Conservation (phyloP, 2,329 filamentous ascomycete genomes). For the Colletotrichum musicola region DNA sequence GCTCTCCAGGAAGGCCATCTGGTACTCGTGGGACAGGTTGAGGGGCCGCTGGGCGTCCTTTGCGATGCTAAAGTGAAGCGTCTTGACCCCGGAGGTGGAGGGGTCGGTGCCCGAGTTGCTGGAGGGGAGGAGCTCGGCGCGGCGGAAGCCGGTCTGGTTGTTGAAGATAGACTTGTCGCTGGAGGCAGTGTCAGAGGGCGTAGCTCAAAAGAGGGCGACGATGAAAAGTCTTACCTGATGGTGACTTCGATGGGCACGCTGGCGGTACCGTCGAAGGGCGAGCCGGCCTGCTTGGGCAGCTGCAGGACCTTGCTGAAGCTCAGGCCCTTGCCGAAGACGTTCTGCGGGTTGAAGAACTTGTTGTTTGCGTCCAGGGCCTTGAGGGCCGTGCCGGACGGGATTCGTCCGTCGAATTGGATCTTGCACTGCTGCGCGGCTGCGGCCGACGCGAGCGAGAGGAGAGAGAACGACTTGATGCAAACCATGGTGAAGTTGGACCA, state of each 20-base stretch:
- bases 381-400: constrained; percentile 53
- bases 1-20: constrained; percentile 65
- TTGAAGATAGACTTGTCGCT: constrained; percentile 72
- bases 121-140: constrained; percentile 67
- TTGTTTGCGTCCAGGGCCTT: constrained; percentile 58
- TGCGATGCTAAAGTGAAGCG: constrained; percentile 71
- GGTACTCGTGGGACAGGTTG: constrained; percentile 72
- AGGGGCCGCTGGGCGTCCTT: constrained; percentile 64
- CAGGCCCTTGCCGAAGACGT: constrained; percentile 65
- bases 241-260: constrained; percentile 64
- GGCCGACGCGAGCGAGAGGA: constrained; percentile 21
- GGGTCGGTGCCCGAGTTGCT: constrained; percentile 63
- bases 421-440: constrained; percentile 43
- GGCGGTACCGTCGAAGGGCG: constrained; percentile 57
- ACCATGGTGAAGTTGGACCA: constrained; percentile 33
- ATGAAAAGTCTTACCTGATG: constrained; percentile 47
- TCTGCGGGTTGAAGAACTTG: constrained; percentile 62
- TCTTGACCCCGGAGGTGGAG: constrained; percentile 67
- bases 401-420: constrained; percentile 61
- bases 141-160: constrained; percentile 70
- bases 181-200: neutral
- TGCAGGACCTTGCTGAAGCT: constrained; percentile 64
- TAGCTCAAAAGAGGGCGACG: neutral
- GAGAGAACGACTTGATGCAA: constrained; percentile 18
- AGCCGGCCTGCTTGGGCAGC: constrained; percentile 53